Percentiles rank a stretch among this genome's conserved stretches.
phyloP scores from a whole-genome alignment of 306 rosid species.

The Citrullus amarus region DNA sequence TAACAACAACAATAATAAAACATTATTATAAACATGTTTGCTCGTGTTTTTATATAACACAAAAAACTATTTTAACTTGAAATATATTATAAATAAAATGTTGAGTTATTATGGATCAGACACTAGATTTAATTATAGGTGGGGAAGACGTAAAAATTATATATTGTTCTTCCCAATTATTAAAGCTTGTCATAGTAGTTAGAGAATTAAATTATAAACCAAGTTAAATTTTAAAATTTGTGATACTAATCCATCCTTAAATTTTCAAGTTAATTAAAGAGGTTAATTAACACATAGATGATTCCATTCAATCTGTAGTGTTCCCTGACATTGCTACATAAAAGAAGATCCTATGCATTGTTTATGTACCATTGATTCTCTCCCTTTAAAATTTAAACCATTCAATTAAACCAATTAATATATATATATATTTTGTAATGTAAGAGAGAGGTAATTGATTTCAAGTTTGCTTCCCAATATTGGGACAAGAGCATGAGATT shows the following conservation, averaged over 20 bases:
- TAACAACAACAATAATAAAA: too few species aligned
- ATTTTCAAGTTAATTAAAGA: background rate
- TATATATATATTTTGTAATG: background rate
- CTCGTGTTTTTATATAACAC: too few species aligned
- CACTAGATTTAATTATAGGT: too few species aligned
- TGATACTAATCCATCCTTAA: background rate
- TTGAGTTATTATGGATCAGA: too few species aligned
- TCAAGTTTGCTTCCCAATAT: background rate
- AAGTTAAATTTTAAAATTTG: background rate
- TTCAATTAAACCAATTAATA: background rate
- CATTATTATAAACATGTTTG: too few species aligned
- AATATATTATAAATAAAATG: too few species aligned
- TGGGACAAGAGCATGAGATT: conserved; percentile 1
- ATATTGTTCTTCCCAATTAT: too few species aligned
- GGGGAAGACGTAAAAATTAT: too few species aligned
- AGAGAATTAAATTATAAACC: too few species aligned
- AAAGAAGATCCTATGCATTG: background rate
- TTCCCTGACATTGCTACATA: background rate
- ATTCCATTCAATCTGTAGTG: background rate
- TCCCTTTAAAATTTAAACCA: background rate
- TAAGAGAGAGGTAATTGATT: background rate
- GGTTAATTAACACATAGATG: background rate
- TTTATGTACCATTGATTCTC: background rate
- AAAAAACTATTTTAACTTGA: too few species aligned
- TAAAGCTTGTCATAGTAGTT: too few species aligned